Evolutionary conservation across 2,329 filamentous ascomycete genomes (phyloP).

Genomic region (Ilyonectria destructans): DNA sequence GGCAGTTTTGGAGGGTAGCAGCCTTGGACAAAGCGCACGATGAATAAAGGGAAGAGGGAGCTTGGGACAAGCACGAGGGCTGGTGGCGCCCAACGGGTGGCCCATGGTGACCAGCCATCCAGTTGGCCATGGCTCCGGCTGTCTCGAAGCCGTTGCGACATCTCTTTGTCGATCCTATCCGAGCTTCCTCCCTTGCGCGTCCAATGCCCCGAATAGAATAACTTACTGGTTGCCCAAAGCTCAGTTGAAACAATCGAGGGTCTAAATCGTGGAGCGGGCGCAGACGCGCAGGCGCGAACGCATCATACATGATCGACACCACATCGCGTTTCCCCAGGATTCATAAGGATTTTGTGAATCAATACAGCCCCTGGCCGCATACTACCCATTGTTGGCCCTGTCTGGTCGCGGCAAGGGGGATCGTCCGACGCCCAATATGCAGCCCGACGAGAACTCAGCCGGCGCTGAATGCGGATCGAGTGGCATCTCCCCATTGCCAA

Average conservation of each 20-base stretch:
- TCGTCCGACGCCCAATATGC: slow-evolving; percentile 33
- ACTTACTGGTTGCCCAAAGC: slow-evolving; percentile 33
- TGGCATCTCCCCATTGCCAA: slow-evolving; percentile 24
- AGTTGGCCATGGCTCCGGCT: slow-evolving; percentile 45
- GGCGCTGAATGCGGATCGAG: slow-evolving; percentile 34
- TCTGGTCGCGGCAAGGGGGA: slow-evolving; percentile 2
- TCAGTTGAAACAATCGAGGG: slow-evolving; percentile 32
- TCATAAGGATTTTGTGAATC: slow-evolving; percentile 20
- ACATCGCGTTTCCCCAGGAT: slow-evolving; percentile 27
- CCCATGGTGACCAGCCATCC: slow-evolving; percentile 26
- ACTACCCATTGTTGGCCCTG: slow-evolving; percentile 12
- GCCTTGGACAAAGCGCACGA: slow-evolving; percentile 16
- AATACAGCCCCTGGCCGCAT: slow-evolving; percentile 15
- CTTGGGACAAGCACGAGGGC: slow-evolving; percentile 21
- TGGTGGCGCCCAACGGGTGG: slow-evolving; percentile 25
- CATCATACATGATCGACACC: slow-evolving; percentile 32
- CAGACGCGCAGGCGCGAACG: slow-evolving; percentile 21
- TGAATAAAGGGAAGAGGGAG: slow-evolving; percentile 23
- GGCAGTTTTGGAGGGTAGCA: slow-evolving; percentile 5
- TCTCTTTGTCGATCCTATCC: slow-evolving; percentile 44
- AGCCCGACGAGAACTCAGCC: slow-evolving; percentile 28
- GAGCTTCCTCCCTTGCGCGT: slow-evolving; percentile 38
- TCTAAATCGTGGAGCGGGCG: slow-evolving; percentile 27
- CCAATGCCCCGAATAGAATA: slow-evolving; percentile 21
- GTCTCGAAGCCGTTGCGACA: slow-evolving; percentile 32